These are phyloP conservation scores for Fusarium luffae DNA, from an alignment of 2,329 filamentous ascomycete genomes.

Conservation along the genomic window DNA sequence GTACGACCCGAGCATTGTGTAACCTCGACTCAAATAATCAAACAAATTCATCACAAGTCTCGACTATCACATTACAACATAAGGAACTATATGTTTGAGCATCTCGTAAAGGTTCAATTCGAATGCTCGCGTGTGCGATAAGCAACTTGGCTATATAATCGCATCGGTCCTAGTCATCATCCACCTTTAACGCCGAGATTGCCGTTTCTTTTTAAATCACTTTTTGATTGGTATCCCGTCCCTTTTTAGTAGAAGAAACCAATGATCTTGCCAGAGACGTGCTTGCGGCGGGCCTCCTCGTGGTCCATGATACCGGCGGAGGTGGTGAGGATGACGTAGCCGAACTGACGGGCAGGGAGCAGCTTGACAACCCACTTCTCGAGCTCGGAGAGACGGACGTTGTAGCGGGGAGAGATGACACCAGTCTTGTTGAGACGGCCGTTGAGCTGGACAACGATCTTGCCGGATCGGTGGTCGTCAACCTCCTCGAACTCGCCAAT, in stretches of 20 bases:
- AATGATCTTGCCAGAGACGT: conserved; percentile 99
- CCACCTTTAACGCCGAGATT: conserved; percentile 53
- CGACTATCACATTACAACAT: conserved; percentile 10
- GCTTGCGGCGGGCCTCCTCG: conserved; percentile 98
- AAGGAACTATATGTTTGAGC: conserved; percentile 34
- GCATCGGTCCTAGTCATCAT: conserved; percentile 53
- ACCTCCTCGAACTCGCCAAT: conserved; percentile 95
- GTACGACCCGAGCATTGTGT: neutral
- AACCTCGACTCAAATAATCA: neutral
- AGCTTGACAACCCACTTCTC: conserved; percentile 99
- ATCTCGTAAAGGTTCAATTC: conserved; percentile 51
- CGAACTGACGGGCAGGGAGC: conserved; percentile 99
- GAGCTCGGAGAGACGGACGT: conserved; percentile 95
- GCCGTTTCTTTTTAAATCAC: conserved; percentile 43
- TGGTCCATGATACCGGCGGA: conserved; percentile 99
- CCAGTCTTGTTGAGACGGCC: conserved; percentile 99
- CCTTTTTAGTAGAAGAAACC: conserved; percentile 94
- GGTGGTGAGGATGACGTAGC: conserved; percentile 98
- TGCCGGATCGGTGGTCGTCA: conserved; percentile 99
- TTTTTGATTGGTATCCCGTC: conserved; percentile 47
- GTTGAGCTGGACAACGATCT: conserved; percentile 99
- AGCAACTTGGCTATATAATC: conserved; percentile 48
- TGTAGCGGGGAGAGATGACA: conserved; percentile 99
- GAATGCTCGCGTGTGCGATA: conserved; percentile 50
- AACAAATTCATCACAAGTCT: neutral